Evolutionary conservation across 257 asterid genomes (phyloP).

Genomic region (Jaltomata sinuosa): DNA sequence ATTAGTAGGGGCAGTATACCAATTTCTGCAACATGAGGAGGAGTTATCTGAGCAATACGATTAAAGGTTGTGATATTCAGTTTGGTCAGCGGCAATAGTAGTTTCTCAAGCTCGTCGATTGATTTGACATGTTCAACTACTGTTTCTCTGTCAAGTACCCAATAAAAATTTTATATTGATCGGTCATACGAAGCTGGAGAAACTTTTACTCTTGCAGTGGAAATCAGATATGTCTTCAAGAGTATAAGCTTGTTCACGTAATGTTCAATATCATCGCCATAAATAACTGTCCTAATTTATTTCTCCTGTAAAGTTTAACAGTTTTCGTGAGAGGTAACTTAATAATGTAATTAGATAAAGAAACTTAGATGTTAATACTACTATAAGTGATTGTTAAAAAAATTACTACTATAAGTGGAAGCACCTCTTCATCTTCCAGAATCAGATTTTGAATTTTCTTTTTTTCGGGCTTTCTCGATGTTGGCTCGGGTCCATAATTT

Average conservation of each 20-base stretch:
- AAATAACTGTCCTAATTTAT: background rate
- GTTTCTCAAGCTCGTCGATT: background rate
- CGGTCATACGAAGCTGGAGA: background rate
- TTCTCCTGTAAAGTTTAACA: background rate
- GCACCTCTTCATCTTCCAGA: too few relatives aligned
- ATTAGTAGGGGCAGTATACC: too few relatives aligned
- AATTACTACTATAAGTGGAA: too few relatives aligned
- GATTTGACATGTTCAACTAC: background rate
- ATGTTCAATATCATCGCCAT: background rate
- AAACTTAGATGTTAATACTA: background rate
- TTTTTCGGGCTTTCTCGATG: too few relatives aligned
- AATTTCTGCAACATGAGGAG: too few relatives aligned
- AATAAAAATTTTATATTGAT: background rate
- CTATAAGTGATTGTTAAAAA: too few relatives aligned
- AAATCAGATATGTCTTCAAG: background rate
- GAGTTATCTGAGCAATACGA: too few relatives aligned
- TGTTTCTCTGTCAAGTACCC: background rate
- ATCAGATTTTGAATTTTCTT: background rate
- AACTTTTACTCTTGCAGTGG: background rate
- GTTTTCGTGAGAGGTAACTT: background rate
- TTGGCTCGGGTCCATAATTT: too few relatives aligned
- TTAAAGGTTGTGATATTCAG: too few relatives aligned
- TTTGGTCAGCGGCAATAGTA: background rate
- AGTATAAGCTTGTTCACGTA: background rate
- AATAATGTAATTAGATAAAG: too few relatives aligned